Conservation (phyloP, 306 rosid genomes). For the Acacia melanoxylon region DNA sequence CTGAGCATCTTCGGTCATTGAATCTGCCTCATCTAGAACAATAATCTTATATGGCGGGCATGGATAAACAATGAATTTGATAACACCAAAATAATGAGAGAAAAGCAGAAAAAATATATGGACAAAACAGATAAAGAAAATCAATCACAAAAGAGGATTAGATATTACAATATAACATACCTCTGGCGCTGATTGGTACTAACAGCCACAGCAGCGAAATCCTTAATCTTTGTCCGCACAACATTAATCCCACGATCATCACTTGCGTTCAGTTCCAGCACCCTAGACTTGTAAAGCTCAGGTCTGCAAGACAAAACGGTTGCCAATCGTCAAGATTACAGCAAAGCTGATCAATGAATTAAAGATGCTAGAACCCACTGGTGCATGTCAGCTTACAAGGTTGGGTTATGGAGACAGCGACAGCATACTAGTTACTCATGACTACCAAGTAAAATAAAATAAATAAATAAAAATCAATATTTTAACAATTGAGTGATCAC, state of each 20-base stretch:
- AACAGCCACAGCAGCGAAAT: slow-evolving; percentile 86
- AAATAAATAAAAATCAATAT: no score
- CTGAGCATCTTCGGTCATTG: slow-evolving; percentile 99
- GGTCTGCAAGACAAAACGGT: slow-evolving; percentile 51
- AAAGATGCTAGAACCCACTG: neutral
- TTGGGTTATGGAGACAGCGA: neutral
- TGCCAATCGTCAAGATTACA: neutral
- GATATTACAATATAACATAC: slow-evolving; percentile 34
- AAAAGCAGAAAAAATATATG: neutral
- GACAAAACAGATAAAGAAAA: neutral
- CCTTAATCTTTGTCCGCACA: slow-evolving; percentile 89
- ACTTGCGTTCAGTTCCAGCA: slow-evolving; percentile 94
- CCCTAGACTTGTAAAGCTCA: slow-evolving; percentile 87
- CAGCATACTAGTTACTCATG: neutral
- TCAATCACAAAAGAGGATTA: neutral
- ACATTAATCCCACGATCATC: slow-evolving; percentile 96
- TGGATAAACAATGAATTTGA: slow-evolving; percentile 63
- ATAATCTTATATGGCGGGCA: slow-evolving; percentile 93
- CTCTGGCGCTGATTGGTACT: slow-evolving; percentile 54
- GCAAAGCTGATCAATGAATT: neutral
- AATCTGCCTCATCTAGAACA: slow-evolving; percentile 95
- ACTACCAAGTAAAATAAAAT: neutral
- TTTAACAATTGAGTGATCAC: neutral
- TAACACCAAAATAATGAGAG: slow-evolving; percentile 1
- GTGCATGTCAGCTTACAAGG: neutral